Base-by-base conservation (phyloP, 768 basidiomycete species). In the Tricholoma sp. region DNA sequence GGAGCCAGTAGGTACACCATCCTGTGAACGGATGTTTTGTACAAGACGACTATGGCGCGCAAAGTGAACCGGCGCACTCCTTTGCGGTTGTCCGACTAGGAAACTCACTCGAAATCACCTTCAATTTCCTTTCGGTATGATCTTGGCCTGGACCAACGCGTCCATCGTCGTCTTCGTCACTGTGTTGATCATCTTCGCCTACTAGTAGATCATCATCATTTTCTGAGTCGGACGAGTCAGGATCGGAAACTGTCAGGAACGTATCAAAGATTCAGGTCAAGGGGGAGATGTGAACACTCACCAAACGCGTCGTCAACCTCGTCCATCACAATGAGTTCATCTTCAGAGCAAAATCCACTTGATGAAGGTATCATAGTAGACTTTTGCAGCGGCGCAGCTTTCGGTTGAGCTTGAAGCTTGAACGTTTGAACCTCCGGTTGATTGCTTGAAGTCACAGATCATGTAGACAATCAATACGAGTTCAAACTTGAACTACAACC, bases 61-160 rank as follows among this genome's bases (percentile, higher is more conserved):
- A 16, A 37, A 32, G 32, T 57, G 55, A 50, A 52, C 43, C 32
- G 22, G 7, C 10, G 24, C 24, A 9, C 43, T 22, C 12, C 16
- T 37, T 14, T 39, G 16, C 3, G 14, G 19, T 2, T 4, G 43
- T 27, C 50, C 47, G 43, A 46, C 3, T 31, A 11, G 14, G 22
- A 37, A 47, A 66, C 75, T 60, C 58, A 79, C 81, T 79, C 82
- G 61, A 87, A 85, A 64, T 86, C 83, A 0, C 81, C 84, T 57
- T 85, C 83, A 39, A 83, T 75, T 59, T 78, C 77, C 46, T 72
- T 68, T 81, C 79, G 0, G 74, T 73, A 16, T 71, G 69, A 2
- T 59, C 65, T 41, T 69, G 69, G 31, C 59, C 67, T 8, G 54
- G 59, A 11, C 60, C 50, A n/a, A 54, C 47, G 14, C 59, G 54